Conservation (phyloP, 1,284 basidiomycete species). For the Exobasidium rhododendri region DNA sequence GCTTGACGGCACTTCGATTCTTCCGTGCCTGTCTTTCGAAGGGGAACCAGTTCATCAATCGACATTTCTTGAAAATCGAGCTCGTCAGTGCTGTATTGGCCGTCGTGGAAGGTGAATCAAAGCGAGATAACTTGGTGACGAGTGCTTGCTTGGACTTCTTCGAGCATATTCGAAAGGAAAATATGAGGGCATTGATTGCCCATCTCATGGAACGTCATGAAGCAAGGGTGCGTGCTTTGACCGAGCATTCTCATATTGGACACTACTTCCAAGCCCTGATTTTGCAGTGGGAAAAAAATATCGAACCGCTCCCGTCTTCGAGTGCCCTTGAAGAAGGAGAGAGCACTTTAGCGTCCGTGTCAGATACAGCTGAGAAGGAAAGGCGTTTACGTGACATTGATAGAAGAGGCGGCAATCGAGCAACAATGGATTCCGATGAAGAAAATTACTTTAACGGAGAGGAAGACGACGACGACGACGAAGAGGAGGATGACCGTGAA, state of each 20-base stretch:
- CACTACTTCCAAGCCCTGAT: slow-evolving; percentile 71
- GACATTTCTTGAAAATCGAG: slow-evolving; percentile 80
- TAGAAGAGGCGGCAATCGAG: slow-evolving; percentile 19
- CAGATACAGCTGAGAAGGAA: slow-evolving; percentile 18
- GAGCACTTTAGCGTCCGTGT: background rate
- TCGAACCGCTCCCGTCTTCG: slow-evolving; percentile 58
- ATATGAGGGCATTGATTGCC: slow-evolving; percentile 76
- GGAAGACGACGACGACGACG: slow-evolving; percentile 61
- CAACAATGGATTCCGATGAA: slow-evolving; percentile 64
- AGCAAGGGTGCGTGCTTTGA: slow-evolving; percentile 66
- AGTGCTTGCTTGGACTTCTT: slow-evolving; percentile 95
- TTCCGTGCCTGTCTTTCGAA: slow-evolving; percentile 80
- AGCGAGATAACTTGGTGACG: slow-evolving; percentile 83
- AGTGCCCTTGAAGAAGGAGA: background rate
- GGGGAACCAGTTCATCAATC: slow-evolving; percentile 80
- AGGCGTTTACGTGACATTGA: slow-evolving; percentile 16
- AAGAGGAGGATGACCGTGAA: slow-evolving; percentile 12
- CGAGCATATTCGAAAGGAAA: slow-evolving; percentile 83
- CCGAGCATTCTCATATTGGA: slow-evolving; percentile 64
- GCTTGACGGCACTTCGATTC: slow-evolving; percentile 66
- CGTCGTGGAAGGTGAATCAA: slow-evolving; percentile 74
- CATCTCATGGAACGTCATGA: slow-evolving; percentile 79
- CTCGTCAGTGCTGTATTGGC: slow-evolving; percentile 77
- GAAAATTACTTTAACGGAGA: slow-evolving; percentile 80
- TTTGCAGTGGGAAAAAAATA: slow-evolving; percentile 83